A percentile compares a stretch with the other conserved stretches of the same genome.
These are phyloP conservation scores for Persicaria maculosa DNA, from an alignment of 148 eudicot species.

Conservation along the genomic window DNA sequence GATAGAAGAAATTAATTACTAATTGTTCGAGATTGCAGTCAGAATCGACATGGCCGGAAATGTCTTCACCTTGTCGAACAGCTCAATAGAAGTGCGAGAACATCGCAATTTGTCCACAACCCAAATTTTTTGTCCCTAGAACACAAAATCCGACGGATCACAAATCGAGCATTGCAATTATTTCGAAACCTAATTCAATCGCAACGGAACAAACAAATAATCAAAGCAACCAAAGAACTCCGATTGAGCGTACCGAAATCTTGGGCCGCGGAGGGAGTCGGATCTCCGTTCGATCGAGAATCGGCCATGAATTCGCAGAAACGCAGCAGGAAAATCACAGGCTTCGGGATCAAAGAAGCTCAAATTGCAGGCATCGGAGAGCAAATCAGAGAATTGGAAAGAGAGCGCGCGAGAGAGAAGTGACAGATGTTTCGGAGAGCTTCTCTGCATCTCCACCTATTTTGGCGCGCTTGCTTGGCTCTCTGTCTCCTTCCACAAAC, in stretches of 20 bases:
- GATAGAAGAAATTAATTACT: background rate
- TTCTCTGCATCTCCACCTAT: conserved; percentile 33
- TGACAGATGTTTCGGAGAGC: conserved; percentile 27
- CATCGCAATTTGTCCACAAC: background rate
- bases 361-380: background rate
- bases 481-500: conserved; percentile 16
- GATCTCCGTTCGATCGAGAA: background rate
- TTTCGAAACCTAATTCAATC: background rate
- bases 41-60: background rate
- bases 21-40: background rate
- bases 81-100: background rate
- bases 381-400: background rate
- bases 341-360: background rate
- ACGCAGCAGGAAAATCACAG: background rate
- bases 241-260: background rate
- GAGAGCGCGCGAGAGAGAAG: conserved; percentile 16
- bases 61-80: background rate
- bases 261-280: background rate
- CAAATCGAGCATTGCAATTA: background rate
- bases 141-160: background rate
- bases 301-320: background rate
- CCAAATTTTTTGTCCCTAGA: background rate
- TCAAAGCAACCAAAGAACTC: background rate
- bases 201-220: background rate
- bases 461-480: conserved; percentile 63